phyloP scores from a whole-genome alignment of 495 filamentous ascomycete genomes.

The Darksidea phi region DNA sequence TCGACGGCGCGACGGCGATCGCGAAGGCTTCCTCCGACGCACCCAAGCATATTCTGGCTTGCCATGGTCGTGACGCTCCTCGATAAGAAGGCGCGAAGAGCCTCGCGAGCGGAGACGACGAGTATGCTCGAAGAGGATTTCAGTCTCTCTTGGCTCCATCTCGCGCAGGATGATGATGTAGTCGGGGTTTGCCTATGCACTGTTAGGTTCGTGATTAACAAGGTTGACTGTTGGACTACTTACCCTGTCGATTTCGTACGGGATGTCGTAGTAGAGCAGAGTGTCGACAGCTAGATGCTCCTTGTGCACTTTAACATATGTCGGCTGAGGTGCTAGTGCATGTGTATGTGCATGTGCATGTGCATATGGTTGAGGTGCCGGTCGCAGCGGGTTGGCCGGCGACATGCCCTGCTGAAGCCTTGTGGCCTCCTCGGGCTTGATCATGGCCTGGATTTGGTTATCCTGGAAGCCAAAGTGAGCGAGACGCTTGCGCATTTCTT shows the following conservation, averaged over 20 bases:
- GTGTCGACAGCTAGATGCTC: constrained; percentile 44
- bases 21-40: constrained; percentile 34
- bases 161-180: constrained; percentile 47
- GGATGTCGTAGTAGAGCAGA: constrained; percentile 44
- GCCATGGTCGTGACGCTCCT: constrained; percentile 34
- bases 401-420: constrained; percentile 30
- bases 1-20: constrained; percentile 22
- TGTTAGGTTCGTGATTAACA: not conserved
- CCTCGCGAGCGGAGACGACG: constrained; percentile 39
- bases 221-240: constrained; percentile 19
- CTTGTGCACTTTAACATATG: constrained; percentile 44
- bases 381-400: constrained; percentile 25
- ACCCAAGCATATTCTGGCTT: constrained; percentile 45
- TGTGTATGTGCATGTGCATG: no score
- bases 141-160: constrained; percentile 44
- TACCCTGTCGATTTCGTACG: constrained; percentile 44
- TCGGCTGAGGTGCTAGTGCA: constrained; percentile 34
- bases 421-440: constrained; percentile 38
- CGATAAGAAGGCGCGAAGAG: constrained; percentile 38
- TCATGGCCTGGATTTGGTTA: constrained; percentile 44
- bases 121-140: constrained; percentile 47
- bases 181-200: constrained; percentile 36
- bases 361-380: constrained; percentile 30
- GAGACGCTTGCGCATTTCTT: constrained; percentile 36
- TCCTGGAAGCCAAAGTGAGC: constrained; percentile 42